Percentiles rank a stretch among this genome's conserved stretches.
These are phyloP conservation scores for Graphilbum fragrans DNA, from an alignment of 2,329 filamentous ascomycete genomes.

Conservation along the genomic window DNA sequence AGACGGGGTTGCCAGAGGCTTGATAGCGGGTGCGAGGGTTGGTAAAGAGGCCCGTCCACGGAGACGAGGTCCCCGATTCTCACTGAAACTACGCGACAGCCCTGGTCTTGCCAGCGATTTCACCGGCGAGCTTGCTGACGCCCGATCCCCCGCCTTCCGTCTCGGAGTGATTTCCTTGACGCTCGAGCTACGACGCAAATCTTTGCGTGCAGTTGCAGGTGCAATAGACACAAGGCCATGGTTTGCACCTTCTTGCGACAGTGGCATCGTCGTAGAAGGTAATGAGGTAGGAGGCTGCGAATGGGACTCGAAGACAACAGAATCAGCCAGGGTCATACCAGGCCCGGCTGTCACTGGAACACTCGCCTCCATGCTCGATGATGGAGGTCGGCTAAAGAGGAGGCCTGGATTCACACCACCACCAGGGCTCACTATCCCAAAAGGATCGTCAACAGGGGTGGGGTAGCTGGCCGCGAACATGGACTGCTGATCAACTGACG, in stretches of 20 bases:
- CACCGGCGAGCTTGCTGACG: conserved; percentile 35
- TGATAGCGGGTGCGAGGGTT: conserved; percentile 32
- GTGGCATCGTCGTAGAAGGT: conserved; percentile 8
- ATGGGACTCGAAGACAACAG: conserved; percentile 11
- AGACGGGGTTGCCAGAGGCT: conserved; percentile 10
- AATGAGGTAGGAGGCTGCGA: conserved; percentile 14
- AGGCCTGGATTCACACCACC: conserved; percentile 48
- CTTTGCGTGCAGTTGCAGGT: conserved; percentile 19
- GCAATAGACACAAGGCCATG: conserved; percentile 15
- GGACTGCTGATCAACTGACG: conserved; percentile 20
- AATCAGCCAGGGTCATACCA: background rate
- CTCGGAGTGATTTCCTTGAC: conserved; percentile 28
- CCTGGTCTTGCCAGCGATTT: conserved; percentile 35
- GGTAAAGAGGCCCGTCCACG: conserved; percentile 28
- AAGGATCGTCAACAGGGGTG: conserved; percentile 35
- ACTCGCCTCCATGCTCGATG: conserved; percentile 29
- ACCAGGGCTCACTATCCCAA: conserved; percentile 31
- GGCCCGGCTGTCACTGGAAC: conserved; percentile 8
- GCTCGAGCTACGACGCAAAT: conserved; percentile 32
- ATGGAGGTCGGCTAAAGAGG: conserved; percentile 40
- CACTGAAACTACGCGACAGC: conserved; percentile 42
- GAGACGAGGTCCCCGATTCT: conserved; percentile 35
- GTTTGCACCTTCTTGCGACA: conserved; percentile 14
- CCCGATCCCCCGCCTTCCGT: conserved; percentile 27
- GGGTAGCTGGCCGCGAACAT: conserved; percentile 30